Evolutionary conservation across 257 asterid genomes (phyloP), one percentile per base, ranked within the genome.

Genomic region (Scutellaria baicalensis): DNA sequence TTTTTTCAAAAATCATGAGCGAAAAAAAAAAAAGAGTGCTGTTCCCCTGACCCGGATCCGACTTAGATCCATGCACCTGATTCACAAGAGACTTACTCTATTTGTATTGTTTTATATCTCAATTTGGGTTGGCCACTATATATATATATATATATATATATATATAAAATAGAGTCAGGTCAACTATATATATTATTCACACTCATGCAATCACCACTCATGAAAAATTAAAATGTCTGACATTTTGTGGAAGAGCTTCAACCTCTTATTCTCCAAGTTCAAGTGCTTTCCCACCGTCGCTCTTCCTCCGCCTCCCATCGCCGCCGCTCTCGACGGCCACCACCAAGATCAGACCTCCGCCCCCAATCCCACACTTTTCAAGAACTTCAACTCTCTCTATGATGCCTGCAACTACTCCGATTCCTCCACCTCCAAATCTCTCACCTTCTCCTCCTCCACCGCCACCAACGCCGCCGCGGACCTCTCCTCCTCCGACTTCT

Each of bases 261-360:
- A 75, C 75, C 78, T 88, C 58, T 82, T 86, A 80, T 74, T 90
- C 81, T 75, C 94, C 85, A 90, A 84, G 49, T 83, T 86, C 85
- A 84, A 81, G 77, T 88, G 97, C 50, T 77, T 91, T 11, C 97
- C 94, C 57, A 63, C 85, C 35, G 43, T 78, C 45, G 14, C 84
- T 11, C 42, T 64, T 14, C 17, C 88, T 6, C 72, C 79, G 0
- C 77, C 87, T 7, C 76, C 85, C 0, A 63, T 82, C 51, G 13
- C 69, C 16, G 62, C 77, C 75, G 48, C 80, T 55, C 9, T 49
- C 14, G 61, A 64, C 2, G 74, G 31, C n/a, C n/a, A n/a, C n/a
- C n/a, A 65, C 13, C 74, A 74, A 8, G 56, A 75, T 8, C 58
- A 62, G 4, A 47, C 71, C 51, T n/a, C 66, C 75, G 6, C 59